phyloP scores from a whole-genome alignment of 2,329 filamentous ascomycete species.

The Stagonosporopsis tanaceti region DNA sequence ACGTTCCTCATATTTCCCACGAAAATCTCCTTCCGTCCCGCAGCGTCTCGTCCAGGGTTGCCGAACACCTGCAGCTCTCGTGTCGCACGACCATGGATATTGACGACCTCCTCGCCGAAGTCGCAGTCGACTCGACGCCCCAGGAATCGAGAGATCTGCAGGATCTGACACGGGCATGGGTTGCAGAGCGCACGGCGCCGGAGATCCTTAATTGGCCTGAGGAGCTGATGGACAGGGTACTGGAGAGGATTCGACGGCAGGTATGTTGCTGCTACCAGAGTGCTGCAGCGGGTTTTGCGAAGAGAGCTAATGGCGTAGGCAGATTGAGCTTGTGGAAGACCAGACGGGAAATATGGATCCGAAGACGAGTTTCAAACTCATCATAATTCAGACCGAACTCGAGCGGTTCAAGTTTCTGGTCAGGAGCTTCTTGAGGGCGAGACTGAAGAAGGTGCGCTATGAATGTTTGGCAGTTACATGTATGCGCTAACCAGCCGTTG shows the following conservation, averaged over 20 bases:
- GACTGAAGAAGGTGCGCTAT: constrained; percentile 78
- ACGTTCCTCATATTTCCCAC: background rate
- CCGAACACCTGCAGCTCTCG: background rate
- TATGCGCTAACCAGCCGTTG: constrained; percentile 5
- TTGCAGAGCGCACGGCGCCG: constrained; percentile 87
- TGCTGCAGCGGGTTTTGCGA: background rate
- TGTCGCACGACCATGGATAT: constrained; percentile 52
- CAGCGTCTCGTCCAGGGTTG: background rate
- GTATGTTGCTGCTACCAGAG: constrained; percentile 30
- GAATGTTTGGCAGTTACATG: background rate
- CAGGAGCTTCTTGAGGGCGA: constrained; percentile 79
- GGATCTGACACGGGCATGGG: constrained; percentile 88
- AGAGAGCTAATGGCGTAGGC: constrained; percentile 36
- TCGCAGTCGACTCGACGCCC: constrained; percentile 56
- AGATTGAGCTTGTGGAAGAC: constrained; percentile 60
- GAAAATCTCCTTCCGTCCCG: background rate
- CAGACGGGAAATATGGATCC: constrained; percentile 87
- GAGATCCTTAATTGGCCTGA: constrained; percentile 84
- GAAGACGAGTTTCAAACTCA: constrained; percentile 89
- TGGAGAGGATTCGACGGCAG: constrained; percentile 61
- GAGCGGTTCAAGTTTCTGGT: constrained; percentile 93
- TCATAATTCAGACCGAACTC: constrained; percentile 94
- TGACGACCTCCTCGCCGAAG: constrained; percentile 61
- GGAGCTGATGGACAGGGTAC: constrained; percentile 81
- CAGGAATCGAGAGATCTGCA: constrained; percentile 79